Conservation (phyloP, 2,329 filamentous ascomycete genomes). For the Penicillium sp. region DNA sequence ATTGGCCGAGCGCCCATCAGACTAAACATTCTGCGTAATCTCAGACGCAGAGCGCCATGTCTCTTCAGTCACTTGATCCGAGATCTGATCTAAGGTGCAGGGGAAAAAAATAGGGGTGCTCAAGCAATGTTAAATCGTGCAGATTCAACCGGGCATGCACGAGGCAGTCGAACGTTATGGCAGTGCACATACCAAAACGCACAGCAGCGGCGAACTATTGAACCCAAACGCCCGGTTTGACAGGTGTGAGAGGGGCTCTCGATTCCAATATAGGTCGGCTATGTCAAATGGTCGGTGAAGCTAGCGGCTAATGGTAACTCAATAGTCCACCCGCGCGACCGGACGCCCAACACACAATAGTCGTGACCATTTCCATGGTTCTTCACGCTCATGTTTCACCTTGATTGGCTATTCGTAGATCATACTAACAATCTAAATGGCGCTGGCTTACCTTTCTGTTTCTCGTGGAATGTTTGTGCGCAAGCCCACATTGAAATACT, state of each 20-base stretch:
- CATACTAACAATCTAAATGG: not conserved
- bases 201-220: constrained; percentile 9
- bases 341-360: constrained; percentile 7
- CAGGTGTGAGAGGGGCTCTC: constrained; percentile 2
- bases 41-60: not conserved
- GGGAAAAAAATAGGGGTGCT: not conserved
- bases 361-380: constrained; percentile 15
- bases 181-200: not conserved
- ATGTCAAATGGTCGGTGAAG: constrained; percentile 10
- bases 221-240: constrained; percentile 21
- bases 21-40: constrained; percentile 6
- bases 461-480: not conserved
- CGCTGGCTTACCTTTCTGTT: not conserved
- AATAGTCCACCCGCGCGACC: constrained; percentile 17
- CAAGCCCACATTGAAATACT: not conserved
- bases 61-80: not conserved
- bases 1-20: constrained; percentile 1
- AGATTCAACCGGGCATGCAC: not conserved
- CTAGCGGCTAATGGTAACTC: constrained; percentile 17
- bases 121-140: not conserved
- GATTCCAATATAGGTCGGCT: constrained; percentile 1
- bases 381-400: not conserved
- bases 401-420: not conserved
- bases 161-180: not conserved
- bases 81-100: not conserved